Conservation (phyloP, 805 yeast species). For the Blastobotrys terrestris region DNA sequence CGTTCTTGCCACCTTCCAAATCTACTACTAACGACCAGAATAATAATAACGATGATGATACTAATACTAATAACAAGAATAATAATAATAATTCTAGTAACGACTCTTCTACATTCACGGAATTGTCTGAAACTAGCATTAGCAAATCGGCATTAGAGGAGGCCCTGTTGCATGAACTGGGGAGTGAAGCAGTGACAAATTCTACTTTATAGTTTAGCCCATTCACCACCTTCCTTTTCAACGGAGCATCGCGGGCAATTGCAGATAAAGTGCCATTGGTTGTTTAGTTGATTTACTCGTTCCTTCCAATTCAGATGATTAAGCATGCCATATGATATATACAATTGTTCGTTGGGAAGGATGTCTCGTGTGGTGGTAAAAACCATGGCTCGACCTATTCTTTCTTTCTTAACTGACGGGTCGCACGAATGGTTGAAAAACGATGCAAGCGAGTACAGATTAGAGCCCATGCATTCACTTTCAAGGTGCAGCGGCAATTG, state of each 20-base stretch:
- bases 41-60: slow-evolving; percentile 4
- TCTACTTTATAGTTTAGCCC: not conserved
- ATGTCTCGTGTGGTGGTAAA: slow-evolving; percentile 42
- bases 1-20: not conserved
- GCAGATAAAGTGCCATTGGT: slow-evolving; percentile 58
- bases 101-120: slow-evolving; percentile 9
- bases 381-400: slow-evolving; percentile 35
- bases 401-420: slow-evolving; percentile 47
- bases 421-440: slow-evolving; percentile 60
- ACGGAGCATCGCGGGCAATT: slow-evolving; percentile 41
- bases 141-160: slow-evolving; percentile 32
- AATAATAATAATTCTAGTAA: slow-evolving; percentile 1
- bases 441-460: slow-evolving; percentile 56
- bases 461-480: slow-evolving; percentile 52
- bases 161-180: slow-evolving; percentile 20
- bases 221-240: not conserved
- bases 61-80: slow-evolving; percentile 1
- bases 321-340: slow-evolving; percentile 56
- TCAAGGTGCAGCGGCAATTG: slow-evolving; percentile 35
- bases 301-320: slow-evolving; percentile 35
- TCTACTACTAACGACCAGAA: not conserved
- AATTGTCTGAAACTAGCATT: slow-evolving; percentile 23
- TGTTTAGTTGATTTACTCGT: slow-evolving; percentile 39
- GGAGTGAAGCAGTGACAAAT: not conserved
- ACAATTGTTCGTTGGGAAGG: slow-evolving; percentile 42